A percentile compares a stretch with the other conserved stretches of the same genome.
Evolutionary conservation across 2,329 filamentous ascomycete species (phyloP).

Genomic region (Colletotrichum graminicola): DNA sequence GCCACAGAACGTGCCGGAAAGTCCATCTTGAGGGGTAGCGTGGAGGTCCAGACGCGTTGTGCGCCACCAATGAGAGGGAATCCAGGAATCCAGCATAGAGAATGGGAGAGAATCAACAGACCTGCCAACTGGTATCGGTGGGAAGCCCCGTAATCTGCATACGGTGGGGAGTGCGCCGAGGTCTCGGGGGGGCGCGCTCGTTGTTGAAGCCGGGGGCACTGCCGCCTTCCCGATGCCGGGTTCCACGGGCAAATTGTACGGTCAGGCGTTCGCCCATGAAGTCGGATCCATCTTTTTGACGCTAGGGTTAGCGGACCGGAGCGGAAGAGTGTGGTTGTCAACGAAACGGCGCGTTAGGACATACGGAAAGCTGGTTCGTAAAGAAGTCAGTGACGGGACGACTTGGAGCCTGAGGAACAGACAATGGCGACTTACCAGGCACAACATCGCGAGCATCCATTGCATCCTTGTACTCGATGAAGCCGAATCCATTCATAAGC

Average conservation of each 20-base stretch:
- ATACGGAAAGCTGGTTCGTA: slow-evolving; percentile 69
- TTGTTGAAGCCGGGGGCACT: slow-evolving; percentile 56
- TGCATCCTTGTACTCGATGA: slow-evolving; percentile 99
- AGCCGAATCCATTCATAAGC: slow-evolving; percentile 99
- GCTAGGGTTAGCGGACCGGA: slow-evolving; percentile 41
- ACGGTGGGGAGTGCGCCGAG: slow-evolving; percentile 92
- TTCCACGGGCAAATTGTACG: slow-evolving; percentile 96
- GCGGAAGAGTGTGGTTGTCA: slow-evolving; percentile 28
- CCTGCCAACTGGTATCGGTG: slow-evolving; percentile 99
- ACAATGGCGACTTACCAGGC: slow-evolving; percentile 77
- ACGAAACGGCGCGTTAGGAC: slow-evolving; percentile 49
- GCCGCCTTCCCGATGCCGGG: slow-evolving; percentile 64
- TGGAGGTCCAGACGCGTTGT: slow-evolving; percentile 26
- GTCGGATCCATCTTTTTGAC: slow-evolving; percentile 85
- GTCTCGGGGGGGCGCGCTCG: slow-evolving; percentile 75
- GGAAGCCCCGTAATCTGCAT: slow-evolving; percentile 99
- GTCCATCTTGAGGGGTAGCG: slow-evolving; percentile 23
- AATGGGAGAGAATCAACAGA: slow-evolving; percentile 80
- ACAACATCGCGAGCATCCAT: slow-evolving; percentile 99
- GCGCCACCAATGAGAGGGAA: slow-evolving; percentile 43
- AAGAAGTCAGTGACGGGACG: slow-evolving; percentile 10
- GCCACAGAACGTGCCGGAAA: slow-evolving; percentile 23
- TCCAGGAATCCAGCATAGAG: slow-evolving; percentile 62
- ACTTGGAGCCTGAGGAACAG: slow-evolving; percentile 6
- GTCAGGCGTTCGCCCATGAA: slow-evolving; percentile 98